Conservation (phyloP, 2,329 filamentous ascomycete species). For the Blastomyces gilchristii region DNA sequence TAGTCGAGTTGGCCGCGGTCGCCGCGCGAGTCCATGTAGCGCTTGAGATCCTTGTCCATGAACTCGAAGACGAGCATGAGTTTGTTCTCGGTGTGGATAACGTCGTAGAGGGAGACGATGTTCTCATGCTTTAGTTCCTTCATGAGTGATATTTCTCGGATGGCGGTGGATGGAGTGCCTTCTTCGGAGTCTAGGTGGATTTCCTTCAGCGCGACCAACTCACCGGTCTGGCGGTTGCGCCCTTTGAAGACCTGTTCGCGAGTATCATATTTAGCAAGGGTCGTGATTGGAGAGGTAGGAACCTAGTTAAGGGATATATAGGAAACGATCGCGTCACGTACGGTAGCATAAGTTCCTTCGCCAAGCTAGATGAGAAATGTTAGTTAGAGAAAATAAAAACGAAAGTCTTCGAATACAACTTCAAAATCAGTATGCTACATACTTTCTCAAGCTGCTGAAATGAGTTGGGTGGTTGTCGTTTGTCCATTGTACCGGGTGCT, state of each 20-base stretch:
- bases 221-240: slow-evolving; percentile 90
- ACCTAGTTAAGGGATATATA: not conserved
- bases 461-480: slow-evolving; percentile 83
- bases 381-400: slow-evolving; percentile 22
- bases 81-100: slow-evolving; percentile 99
- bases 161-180: slow-evolving; percentile 91
- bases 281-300: not conserved
- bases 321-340: slow-evolving; percentile 37
- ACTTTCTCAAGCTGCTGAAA: slow-evolving; percentile 97
- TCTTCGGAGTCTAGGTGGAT: slow-evolving; percentile 98
- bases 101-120: slow-evolving; percentile 93
- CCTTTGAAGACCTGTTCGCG: slow-evolving; percentile 81
- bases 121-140: slow-evolving; percentile 99
- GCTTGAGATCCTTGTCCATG: slow-evolving; percentile 97
- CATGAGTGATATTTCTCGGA: slow-evolving; percentile 97
- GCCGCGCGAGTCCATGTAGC: slow-evolving; percentile 93
- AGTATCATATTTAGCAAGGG: not conserved
- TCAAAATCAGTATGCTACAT: slow-evolving; percentile 11
- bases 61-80: slow-evolving; percentile 98
- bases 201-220: slow-evolving; percentile 93
- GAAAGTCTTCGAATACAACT: not conserved
- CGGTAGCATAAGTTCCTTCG: slow-evolving; percentile 96
- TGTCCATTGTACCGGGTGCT: slow-evolving; percentile 56
- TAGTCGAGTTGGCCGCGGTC: slow-evolving; percentile 84
- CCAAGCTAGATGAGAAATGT: slow-evolving; percentile 50